Evolutionary conservation across 495 filamentous ascomycete species (phyloP), one percentile per base, ranked within the genome.

Genomic region (Acidomyces sp.): DNA sequence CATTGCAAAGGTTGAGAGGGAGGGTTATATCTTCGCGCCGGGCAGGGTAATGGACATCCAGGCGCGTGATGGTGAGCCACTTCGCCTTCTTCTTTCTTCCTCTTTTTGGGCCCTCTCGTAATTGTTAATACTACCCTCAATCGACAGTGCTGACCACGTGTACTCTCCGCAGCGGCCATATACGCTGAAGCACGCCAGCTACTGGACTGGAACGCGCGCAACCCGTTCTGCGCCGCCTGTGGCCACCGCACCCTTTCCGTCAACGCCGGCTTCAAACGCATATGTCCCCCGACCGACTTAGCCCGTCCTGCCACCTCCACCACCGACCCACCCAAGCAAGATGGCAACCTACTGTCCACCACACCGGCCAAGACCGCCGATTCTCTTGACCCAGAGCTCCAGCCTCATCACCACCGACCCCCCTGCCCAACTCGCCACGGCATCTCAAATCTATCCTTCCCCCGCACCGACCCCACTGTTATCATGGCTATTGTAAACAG

Each of bases 191-290:
- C 85, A 2, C 80, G 88, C 49, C 77, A 82, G n/a, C 62, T 93
- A 26, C 56, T 88, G 21, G 90, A 96, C 63, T 97, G 90, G 90
- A 96, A 97, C 61, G 71, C 67, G 34, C 80, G 88, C 32, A 95
- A 93, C 55, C 83, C 76, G 25, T 96, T 85, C 64, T 97, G 90
- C 61, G 84, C 75, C 7, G 75, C 76, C 39, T 94, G 90, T 63
- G 88, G 90, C 23, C 67, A 83, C 45, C 75, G 69, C 6, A 95
- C 90, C 2, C 61, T 94, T 39, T 85, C 83, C 15, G 70, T 90
- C 26, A 82, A 95, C 57, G 85, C 77, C 6, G 90, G 90, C 29
- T 85, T 80, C 29, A 97, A 97, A 62, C 78, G 92, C 23, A 72
- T 77, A 22, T 97, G 90, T 53, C 90, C 90, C 6, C 77, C 84